These are phyloP conservation scores for Pezicula rhizophila DNA, from an alignment of 2,329 filamentous ascomycete genomes.

Conservation along the genomic window DNA sequence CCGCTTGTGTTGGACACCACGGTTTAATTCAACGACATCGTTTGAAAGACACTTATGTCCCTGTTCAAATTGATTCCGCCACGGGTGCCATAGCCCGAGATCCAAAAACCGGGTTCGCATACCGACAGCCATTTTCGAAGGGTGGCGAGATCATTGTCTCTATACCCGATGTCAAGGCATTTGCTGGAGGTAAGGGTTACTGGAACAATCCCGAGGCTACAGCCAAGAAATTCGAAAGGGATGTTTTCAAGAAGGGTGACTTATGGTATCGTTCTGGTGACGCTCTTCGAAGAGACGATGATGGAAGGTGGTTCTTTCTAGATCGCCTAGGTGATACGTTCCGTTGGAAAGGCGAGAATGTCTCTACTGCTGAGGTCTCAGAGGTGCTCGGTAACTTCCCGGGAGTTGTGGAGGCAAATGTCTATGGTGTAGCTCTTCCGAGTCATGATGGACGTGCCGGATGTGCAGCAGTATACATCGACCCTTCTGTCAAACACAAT, in stretches of 20 bases:
- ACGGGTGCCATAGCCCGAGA: constrained; percentile 63
- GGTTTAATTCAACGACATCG: constrained; percentile 52
- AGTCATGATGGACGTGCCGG: constrained; percentile 64
- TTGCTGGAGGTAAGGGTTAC: constrained; percentile 56
- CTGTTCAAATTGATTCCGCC: constrained; percentile 62
- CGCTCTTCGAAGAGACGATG: constrained; percentile 51
- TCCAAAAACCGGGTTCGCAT: constrained; percentile 61
- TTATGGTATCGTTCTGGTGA: constrained; percentile 65
- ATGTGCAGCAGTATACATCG: constrained; percentile 57
- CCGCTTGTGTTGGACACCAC: constrained; percentile 64
- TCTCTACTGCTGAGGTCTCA: constrained; percentile 61
- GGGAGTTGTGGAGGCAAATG: constrained; percentile 58
- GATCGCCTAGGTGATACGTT: constrained; percentile 70
- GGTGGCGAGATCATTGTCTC: constrained; percentile 72
- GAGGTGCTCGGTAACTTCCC: constrained; percentile 55
- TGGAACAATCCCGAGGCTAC: constrained; percentile 63
- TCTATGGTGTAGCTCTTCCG: constrained; percentile 62
- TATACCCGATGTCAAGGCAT: constrained; percentile 45
- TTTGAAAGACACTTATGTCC: constrained; percentile 50
- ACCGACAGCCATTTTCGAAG: constrained; percentile 54
- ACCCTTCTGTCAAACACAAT: constrained; percentile 35
- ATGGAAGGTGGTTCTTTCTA: constrained; percentile 65
- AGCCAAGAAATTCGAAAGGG: constrained; percentile 54
- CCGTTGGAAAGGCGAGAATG: constrained; percentile 68
- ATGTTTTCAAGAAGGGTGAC: constrained; percentile 64